Percentiles rank a stretch among this genome's conserved stretches.
Conservation (phyloP, 129 eudicot species). For the Cynara cardunculus region DNA sequence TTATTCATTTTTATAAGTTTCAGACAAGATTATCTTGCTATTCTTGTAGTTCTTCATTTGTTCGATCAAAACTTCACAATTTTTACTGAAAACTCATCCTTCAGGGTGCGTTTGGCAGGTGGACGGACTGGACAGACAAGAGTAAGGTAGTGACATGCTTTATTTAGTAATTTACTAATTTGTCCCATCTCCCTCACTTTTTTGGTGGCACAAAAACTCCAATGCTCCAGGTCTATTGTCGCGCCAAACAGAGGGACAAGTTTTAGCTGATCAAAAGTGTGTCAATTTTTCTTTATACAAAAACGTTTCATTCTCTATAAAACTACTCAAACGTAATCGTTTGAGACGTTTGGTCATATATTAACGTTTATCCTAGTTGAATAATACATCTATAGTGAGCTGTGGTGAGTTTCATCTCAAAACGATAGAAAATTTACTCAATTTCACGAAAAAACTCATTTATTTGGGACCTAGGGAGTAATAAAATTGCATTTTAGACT, state of each 20-base stretch:
- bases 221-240: background rate
- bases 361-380: background rate
- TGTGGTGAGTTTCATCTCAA: background rate
- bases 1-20: background rate
- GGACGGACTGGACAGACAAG: background rate
- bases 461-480: background rate
- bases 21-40: no score
- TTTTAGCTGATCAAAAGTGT: background rate
- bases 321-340: background rate
- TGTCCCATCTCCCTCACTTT: background rate
- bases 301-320: slow-evolving; percentile 9
- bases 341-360: background rate
- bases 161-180: background rate
- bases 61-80: background rate
- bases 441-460: background rate
- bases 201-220: background rate
- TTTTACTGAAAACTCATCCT: background rate
- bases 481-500: background rate
- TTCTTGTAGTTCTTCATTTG: background rate
- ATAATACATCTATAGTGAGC: background rate
- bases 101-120: background rate
- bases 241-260: background rate
- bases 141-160: background rate
- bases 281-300: background rate
- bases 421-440: slow-evolving; percentile 12